Base-by-base conservation (phyloP, 1,139 yeast genomes). In the Trichomonascaceae sp. region DNA sequence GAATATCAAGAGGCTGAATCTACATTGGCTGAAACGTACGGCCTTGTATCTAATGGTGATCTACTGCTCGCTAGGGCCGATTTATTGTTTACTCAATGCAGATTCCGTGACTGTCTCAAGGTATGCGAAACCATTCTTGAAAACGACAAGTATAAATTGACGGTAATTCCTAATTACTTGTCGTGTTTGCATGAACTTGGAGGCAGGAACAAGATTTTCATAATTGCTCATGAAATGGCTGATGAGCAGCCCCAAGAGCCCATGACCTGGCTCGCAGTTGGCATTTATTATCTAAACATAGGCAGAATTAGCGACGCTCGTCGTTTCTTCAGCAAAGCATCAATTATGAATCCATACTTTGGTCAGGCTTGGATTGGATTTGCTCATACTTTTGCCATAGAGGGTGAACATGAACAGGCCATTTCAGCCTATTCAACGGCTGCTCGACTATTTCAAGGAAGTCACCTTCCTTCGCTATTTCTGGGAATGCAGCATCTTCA, bases 321-420 rank as follows among this genome's bases (percentile, higher is more conserved):
- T 55, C 80, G 87, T 60, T 89, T 81, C 67, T 95, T 91, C 69
- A 84, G 95, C 54, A 91, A 89, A 67, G 93, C 98, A 0, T 89
- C 98, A 0, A 77, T 90, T 61, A 71, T 91, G 60, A 86, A 89
- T 62, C 96, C 99, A 0, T 87, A 85, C 61, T 90, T 88, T 72
- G 96, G 96, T 0, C 95, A 88, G 54, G 96, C 98, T 0, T 95
- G 99, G 99, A 84, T 95, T 49, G 99, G 98, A 1, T 95, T 95
- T 74, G 98, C 98, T 0, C 98, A 93, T 66, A 91, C 99, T 0
- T 95, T 90, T 78, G 97, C 97, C 0, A 86, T 88, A 1, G 99
- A 95, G 68, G 96, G 97, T 9, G 99, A 95, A 70, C 98, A 95
- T 65, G 99, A 95, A 68, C 99, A 95, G 69, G 99, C 99, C 1